Conservation (phyloP, 352 stramenopile genomes). For the Phytopythium chamaehyphon region DNA sequence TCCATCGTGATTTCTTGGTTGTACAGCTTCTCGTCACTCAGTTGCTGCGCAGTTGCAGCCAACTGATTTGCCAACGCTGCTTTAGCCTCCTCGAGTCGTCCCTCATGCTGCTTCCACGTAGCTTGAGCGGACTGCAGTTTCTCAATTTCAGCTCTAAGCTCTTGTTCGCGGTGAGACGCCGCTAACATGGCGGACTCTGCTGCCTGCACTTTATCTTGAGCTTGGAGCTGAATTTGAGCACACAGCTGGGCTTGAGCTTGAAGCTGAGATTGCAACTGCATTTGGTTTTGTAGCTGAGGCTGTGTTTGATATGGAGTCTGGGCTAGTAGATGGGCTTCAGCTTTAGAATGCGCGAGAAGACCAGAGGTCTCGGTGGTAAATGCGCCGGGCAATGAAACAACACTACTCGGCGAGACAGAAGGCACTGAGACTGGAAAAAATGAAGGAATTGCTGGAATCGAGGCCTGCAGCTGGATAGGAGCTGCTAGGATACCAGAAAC, state of each 20-base stretch:
- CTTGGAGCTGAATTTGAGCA: background rate
- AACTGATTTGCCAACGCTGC: constrained; percentile 5
- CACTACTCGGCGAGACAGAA: too few relatives aligned
- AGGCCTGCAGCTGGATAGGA: too few relatives aligned
- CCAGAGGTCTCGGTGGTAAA: background rate
- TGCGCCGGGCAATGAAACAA: background rate
- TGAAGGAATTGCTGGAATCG: too few relatives aligned
- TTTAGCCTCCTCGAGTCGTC: constrained; percentile 6
- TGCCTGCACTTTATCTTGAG: background rate
- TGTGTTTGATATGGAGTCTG: too few relatives aligned
- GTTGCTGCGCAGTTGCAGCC: constrained; percentile 3
- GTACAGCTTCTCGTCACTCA: constrained; percentile 4
- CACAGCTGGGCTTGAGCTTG: background rate
- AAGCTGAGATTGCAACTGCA: background rate
- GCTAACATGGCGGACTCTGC: background rate
- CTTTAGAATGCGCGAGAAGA: background rate
- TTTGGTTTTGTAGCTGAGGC: too few relatives aligned
- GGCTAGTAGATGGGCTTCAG: too few relatives aligned
- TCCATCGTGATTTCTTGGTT: background rate
- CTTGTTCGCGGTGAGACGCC: constrained; percentile 7
- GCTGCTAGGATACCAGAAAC: too few relatives aligned
- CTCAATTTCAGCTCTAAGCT: constrained; percentile 6
- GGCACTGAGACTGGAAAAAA: too few relatives aligned
- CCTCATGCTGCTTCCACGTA: background rate
- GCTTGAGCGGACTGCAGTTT: background rate